Percentiles rank a stretch among this genome's conserved stretches.
Conservation (phyloP, 1,139 yeast species). For the Wickerhamomyces sp. region DNA sequence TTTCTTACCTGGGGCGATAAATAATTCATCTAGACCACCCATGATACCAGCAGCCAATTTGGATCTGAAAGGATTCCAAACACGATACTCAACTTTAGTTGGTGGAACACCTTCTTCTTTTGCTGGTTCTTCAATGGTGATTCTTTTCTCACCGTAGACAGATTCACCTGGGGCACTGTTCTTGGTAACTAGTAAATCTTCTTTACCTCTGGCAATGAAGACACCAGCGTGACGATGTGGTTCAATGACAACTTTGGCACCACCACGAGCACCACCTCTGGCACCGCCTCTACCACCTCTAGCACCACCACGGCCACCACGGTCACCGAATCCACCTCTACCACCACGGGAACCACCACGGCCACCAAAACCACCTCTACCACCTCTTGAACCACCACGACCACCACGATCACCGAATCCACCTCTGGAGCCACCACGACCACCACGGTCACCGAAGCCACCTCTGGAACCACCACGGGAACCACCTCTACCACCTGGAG, state of each 20-base stretch:
- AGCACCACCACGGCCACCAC: slow-evolving; percentile 70
- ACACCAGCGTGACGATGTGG: slow-evolving; percentile 99
- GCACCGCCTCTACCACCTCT: slow-evolving; percentile 81
- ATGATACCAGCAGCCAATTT: slow-evolving; percentile 99
- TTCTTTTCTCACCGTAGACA: slow-evolving; percentile 96
- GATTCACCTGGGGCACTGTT: slow-evolving; percentile 98
- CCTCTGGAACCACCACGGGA: slow-evolving; percentile 38
- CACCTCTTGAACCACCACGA: slow-evolving; percentile 42
- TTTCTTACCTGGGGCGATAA: slow-evolving; percentile 97
- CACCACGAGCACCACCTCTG: slow-evolving; percentile 74
- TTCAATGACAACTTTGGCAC: slow-evolving; percentile 96
- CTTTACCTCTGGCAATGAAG: slow-evolving; percentile 98
- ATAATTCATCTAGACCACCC: slow-evolving; percentile 98
- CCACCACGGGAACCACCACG: slow-evolving; percentile 58
- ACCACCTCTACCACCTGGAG: slow-evolving; percentile 46
- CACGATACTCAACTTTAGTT: slow-evolving; percentile 97
- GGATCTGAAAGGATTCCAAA: slow-evolving; percentile 99
- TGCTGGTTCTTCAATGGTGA: slow-evolving; percentile 87
- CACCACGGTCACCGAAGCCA: slow-evolving; percentile 39
- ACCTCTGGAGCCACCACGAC: slow-evolving; percentile 52
- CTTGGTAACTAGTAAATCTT: slow-evolving; percentile 94
- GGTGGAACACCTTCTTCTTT: slow-evolving; percentile 84
- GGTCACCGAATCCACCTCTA: slow-evolving; percentile 73
- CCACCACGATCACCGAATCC: slow-evolving; percentile 53
- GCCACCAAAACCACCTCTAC: slow-evolving; percentile 50